Evolutionary conservation across 2,329 filamentous ascomycete genomes (phyloP).

Genomic region (Talaromyces islandicus): DNA sequence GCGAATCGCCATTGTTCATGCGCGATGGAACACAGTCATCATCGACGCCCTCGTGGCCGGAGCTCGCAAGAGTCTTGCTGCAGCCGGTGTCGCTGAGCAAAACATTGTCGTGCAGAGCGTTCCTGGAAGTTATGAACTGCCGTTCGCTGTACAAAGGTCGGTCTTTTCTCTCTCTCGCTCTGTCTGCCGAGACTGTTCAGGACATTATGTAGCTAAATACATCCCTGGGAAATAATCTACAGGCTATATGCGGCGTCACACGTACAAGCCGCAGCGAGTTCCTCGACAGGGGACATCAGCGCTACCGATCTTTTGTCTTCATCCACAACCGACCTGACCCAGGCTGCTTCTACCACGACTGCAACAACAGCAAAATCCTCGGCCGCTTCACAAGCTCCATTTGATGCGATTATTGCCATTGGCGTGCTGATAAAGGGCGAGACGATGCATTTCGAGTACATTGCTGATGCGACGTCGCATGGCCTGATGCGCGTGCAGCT

Average conservation of each 20-base stretch:
- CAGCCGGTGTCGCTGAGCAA: constrained; percentile 73
- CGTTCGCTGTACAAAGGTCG: constrained; percentile 79
- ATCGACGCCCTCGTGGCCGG: constrained; percentile 81
- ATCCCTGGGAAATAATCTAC: not conserved
- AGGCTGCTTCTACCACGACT: constrained; percentile 30
- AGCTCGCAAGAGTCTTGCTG: constrained; percentile 68
- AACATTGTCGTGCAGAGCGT: constrained; percentile 89
- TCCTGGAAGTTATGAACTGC: constrained; percentile 90
- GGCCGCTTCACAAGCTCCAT: constrained; percentile 45
- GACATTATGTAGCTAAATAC: not conserved
- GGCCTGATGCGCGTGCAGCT: constrained; percentile 92
- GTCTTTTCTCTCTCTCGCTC: not conserved
- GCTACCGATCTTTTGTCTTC: constrained; percentile 56
- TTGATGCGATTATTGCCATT: constrained; percentile 91
- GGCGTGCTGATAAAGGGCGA: constrained; percentile 97
- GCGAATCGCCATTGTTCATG: constrained; percentile 91
- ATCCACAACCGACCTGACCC: constrained; percentile 61
- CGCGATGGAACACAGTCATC: constrained; percentile 86
- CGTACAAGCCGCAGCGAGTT: constrained; percentile 65
- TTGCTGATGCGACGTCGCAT: constrained; percentile 82
- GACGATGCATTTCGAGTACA: constrained; percentile 99
- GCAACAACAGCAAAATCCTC: constrained; percentile 33
- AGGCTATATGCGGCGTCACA: constrained; percentile 82
- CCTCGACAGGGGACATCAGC: constrained; percentile 28
- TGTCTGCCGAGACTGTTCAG: not conserved